phyloP scores from a whole-genome alignment of 306 rosid genomes.

The Dicorynia guianensis region DNA sequence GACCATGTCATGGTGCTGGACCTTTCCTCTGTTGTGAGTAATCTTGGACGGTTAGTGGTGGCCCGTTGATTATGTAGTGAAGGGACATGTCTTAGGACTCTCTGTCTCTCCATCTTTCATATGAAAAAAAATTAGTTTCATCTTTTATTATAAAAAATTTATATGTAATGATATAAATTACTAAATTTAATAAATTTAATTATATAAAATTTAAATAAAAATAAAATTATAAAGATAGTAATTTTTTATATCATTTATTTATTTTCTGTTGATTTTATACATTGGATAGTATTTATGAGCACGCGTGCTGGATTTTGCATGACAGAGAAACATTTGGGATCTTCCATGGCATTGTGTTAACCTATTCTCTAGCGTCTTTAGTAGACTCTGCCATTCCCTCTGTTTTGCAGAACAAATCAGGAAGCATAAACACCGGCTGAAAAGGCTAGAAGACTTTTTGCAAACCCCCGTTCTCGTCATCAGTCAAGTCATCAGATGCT shows the following conservation, averaged over 20 bases:
- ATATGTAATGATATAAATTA: too few relatives aligned
- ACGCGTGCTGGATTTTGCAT: constrained; percentile 46
- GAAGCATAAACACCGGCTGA: neutral
- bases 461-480: neutral
- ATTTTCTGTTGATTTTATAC: too few relatives aligned
- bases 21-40: neutral
- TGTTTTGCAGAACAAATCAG: too few relatives aligned
- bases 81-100: neutral
- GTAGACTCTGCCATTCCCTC: too few relatives aligned
- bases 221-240: too few relatives aligned
- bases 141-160: too few relatives aligned
- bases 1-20: neutral
- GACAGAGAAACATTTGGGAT: constrained; percentile 46
- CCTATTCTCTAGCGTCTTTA: neutral
- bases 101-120: too few relatives aligned
- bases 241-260: too few relatives aligned
- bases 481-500: neutral
- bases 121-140: too few relatives aligned
- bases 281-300: neutral
- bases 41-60: constrained; percentile 4
- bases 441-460: neutral
- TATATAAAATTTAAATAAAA: too few relatives aligned
- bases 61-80: neutral
- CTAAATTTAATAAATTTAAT: too few relatives aligned
- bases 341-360: constrained; percentile 26